A percentile compares a stretch with the other conserved stretches of the same genome.
These are phyloP conservation scores for Fraxinus pennsylvanica DNA, from an alignment of 257 asterid genomes.

Conservation along the genomic window DNA sequence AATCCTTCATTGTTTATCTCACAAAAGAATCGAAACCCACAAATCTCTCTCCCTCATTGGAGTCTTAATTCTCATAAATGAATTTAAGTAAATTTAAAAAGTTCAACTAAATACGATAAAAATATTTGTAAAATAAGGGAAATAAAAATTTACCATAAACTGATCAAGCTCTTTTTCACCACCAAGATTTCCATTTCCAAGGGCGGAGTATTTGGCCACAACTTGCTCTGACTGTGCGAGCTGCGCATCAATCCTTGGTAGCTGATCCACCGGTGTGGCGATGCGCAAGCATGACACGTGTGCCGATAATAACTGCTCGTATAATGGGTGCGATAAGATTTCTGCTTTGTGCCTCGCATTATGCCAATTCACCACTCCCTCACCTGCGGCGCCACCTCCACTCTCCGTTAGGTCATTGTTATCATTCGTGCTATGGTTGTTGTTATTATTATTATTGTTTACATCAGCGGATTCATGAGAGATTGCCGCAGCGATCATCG, in stretches of 20 bases:
- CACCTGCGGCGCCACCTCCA: slow-evolving; percentile 37
- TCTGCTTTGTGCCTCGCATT: slow-evolving; percentile 59
- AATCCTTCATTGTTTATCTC: background rate
- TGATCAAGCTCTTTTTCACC: slow-evolving; percentile 67
- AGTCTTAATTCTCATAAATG: background rate
- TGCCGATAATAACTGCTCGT: slow-evolving; percentile 71
- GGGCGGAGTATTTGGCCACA: slow-evolving; percentile 50
- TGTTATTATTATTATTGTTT: slow-evolving; percentile 20
- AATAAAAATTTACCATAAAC: slow-evolving; percentile 48
- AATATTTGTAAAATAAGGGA: background rate
- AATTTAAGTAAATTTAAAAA: background rate
- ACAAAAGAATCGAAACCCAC: background rate
- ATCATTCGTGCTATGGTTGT: slow-evolving; percentile 13
- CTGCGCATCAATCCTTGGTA: slow-evolving; percentile 79
- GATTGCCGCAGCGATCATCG: slow-evolving; percentile 36
- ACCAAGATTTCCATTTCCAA: slow-evolving; percentile 52
- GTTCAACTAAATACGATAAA: background rate
- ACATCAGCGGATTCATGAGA: slow-evolving; percentile 45
- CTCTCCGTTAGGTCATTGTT: slow-evolving; percentile 31
- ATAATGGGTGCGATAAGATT: slow-evolving; percentile 61
- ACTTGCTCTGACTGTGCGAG: slow-evolving; percentile 69
- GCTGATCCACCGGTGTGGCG: slow-evolving; percentile 83
- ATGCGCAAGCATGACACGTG: slow-evolving; percentile 75
- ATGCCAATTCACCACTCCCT: slow-evolving; percentile 56
- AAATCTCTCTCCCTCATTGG: background rate